Base-by-base conservation (phyloP, 805 yeast species). In the Wickerhamomyces chaumierensis region DNA sequence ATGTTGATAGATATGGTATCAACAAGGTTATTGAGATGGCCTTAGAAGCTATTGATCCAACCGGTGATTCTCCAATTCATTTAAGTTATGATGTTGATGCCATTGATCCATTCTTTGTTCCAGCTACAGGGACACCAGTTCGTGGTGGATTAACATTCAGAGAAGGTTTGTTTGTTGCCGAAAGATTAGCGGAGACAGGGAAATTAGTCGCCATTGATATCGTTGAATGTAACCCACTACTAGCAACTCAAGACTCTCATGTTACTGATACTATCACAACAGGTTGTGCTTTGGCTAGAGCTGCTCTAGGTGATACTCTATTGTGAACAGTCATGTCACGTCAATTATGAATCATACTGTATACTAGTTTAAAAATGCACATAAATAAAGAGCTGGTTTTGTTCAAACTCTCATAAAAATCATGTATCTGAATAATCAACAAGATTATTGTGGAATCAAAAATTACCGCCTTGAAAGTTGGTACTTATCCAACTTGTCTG, bases 101-200 rank as follows among this genome's bases (percentile, higher is more conserved):
- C 33, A 80, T 92, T 42, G 98, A 90, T 61, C 97, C 97, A 36
- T 70, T 77, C 44, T 87, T 68, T 55, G 96, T 92, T 13, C 96
- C 96, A 16, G 95, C 96, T 31, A 90, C 98, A 1, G 98, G 98
- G 39, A 92, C 98, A 1, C 90, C 96, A 33, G 98, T 90, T 14
- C 78, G 95, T 58, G 97, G 97, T 47, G 98, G 98, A 3, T 68
- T 90, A 47, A 80, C 96, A 8, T 71, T 90, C 60, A 75, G 98
- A 64, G 98, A 90, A 63, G 96, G 96, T 36, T 71, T 92, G 57
- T 90, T 81, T 57, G 62, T 90, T 39, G 92, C 88, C 43, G 98
- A 90, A 64, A 92, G 90, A 47, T 68, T 88, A 27, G 96, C 96
- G 8, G 85, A 77, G 53, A 75, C 94, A 20, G 96, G 96, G n/a